Evolutionary conservation across 192 early-diverging fungal species (phyloP).

Genomic region (Coemansia sp.): DNA sequence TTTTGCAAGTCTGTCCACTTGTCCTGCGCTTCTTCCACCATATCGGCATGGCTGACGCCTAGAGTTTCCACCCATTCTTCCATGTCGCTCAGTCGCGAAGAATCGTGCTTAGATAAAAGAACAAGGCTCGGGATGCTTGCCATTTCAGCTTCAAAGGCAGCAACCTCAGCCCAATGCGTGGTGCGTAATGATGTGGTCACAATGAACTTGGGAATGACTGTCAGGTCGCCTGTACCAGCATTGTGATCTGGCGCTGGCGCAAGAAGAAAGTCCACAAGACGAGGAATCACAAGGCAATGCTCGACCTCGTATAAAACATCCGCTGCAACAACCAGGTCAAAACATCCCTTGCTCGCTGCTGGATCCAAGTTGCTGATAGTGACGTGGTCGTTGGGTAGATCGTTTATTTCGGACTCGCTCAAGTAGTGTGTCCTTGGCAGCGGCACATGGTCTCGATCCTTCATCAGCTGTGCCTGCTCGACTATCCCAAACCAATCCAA

Average conservation of each 20-base stretch:
- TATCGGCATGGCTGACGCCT: not conserved
- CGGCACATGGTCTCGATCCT: not conserved
- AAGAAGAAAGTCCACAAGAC: conserved; percentile 20
- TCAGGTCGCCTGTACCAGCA: not conserved
- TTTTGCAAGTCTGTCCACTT: not conserved
- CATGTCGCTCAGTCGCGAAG: conserved; percentile 14
- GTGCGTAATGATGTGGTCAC: conserved; percentile 14
- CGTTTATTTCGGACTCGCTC: conserved; percentile 1
- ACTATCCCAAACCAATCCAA: conserved; percentile 24
- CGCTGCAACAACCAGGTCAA: conserved; percentile 24
- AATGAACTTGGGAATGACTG: conserved; percentile 7
- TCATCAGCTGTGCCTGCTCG: not conserved
- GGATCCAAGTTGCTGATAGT: not conserved
- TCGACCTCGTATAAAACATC: conserved; percentile 33
- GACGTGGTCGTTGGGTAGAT: not conserved
- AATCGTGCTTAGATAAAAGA: conserved; percentile 8
- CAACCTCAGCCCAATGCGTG: conserved; percentile 18
- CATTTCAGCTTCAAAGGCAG: conserved; percentile 23
- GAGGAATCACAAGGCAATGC: conserved; percentile 19
- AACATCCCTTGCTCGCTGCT: not conserved
- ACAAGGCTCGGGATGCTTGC: conserved; percentile 8
- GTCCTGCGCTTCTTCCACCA: not conserved
- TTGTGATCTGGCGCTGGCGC: not conserved
- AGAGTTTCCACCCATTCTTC: conserved; percentile 3
- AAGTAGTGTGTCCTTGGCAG: conserved; percentile 4